These are phyloP conservation scores for Tetratostichococcus sp. DNA, from an alignment of 139 green algal species.

Conservation along the genomic window DNA sequence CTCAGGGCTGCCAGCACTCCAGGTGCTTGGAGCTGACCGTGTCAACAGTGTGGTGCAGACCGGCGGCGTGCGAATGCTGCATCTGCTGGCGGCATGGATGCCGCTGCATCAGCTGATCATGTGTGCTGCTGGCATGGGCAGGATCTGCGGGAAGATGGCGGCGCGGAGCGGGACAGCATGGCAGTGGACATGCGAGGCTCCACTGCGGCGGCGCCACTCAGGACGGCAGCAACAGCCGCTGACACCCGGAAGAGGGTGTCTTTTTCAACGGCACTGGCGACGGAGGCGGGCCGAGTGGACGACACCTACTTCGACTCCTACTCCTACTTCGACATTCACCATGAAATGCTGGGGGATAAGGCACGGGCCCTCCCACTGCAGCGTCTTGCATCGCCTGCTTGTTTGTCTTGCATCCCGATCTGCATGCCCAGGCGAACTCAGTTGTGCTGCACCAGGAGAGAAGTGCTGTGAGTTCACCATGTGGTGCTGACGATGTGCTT, in stretches of 20 bases:
- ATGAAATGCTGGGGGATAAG: conserved; percentile 85
- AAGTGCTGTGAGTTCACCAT: too few species aligned
- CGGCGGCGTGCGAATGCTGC: too few species aligned
- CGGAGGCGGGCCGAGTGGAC: conserved; percentile 46
- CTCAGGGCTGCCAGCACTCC: not conserved
- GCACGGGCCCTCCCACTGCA: conserved; percentile 26
- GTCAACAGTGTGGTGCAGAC: too few species aligned
- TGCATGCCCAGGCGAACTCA: too few species aligned
- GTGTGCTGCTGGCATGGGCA: not conserved
- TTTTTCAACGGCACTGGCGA: not conserved
- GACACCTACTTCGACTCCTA: conserved; percentile 88
- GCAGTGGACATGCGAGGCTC: not conserved
- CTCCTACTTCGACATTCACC: conserved; percentile 83
- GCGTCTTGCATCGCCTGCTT: too few species aligned
- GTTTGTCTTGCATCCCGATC: too few species aligned
- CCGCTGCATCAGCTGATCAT: too few species aligned
- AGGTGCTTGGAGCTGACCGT: not conserved
- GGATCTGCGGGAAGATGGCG: not conserved
- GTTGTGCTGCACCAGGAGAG: too few species aligned
- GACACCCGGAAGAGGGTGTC: not conserved
- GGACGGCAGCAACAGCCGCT: not conserved
- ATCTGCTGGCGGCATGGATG: too few species aligned
- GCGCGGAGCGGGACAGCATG: not conserved
- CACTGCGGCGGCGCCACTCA: not conserved
- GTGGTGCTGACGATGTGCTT: too few species aligned